Conservation (phyloP, 768 basidiomycete species). For the Macrolepiota dolichaula region DNA sequence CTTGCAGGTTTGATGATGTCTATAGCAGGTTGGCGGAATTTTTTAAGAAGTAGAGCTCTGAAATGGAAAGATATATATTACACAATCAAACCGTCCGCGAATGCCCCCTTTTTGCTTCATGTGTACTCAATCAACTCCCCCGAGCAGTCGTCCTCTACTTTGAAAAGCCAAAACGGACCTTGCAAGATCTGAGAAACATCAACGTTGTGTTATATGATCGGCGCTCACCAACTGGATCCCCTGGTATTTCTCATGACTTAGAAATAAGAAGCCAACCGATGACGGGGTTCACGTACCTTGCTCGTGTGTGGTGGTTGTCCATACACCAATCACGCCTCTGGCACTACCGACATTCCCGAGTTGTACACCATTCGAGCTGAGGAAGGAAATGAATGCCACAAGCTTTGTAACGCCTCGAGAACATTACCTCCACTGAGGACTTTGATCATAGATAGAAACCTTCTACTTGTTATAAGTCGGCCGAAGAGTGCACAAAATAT, state of each 20-base stretch:
- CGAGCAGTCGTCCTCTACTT: conserved; percentile 39
- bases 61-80: neutral
- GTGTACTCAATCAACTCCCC: conserved; percentile 34
- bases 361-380: conserved; percentile 65
- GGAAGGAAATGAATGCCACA: conserved; percentile 1
- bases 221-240: conserved; percentile 61
- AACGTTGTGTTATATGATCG: neutral
- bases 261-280: neutral
- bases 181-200: neutral
- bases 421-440: conserved; percentile 58
- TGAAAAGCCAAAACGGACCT: conserved; percentile 79
- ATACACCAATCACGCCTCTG: conserved; percentile 63
- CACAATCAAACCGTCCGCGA: neutral
- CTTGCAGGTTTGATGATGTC: conserved; percentile 46
- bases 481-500: neutral
- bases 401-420: neutral
- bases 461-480: conserved; percentile 20
- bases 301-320: conserved; percentile 63
- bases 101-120: conserved; percentile 7
- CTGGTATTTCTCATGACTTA: conserved; percentile 22
- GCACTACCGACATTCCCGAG: conserved; percentile 64
- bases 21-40: conserved; percentile 48
- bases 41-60: conserved; percentile 36
- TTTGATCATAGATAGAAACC: conserved; percentile 51
- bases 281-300: conserved; percentile 32